Evolutionary conservation across 768 basidiomycete species (phyloP).

Genomic region (Lentinula aciculospora): DNA sequence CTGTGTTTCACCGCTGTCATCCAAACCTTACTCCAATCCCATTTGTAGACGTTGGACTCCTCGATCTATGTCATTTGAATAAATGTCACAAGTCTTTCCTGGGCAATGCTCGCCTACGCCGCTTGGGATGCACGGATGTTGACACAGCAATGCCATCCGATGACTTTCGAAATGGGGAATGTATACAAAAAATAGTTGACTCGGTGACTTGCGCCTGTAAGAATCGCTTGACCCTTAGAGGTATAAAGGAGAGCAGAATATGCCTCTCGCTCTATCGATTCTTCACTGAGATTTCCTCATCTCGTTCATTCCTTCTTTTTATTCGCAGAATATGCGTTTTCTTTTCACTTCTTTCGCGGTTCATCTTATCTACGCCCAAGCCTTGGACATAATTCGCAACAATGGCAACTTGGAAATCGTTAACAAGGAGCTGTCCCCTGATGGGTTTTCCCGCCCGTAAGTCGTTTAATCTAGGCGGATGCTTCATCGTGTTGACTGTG

Average conservation of each 20-base stretch:
- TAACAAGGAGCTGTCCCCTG: conserved; percentile 3
- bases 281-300: not conserved
- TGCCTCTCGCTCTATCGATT: no score
- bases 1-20: not conserved
- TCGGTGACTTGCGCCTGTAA: not conserved
- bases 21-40: not conserved
- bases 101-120: not conserved
- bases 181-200: not conserved
- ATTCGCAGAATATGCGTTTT: not conserved
- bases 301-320: not conserved
- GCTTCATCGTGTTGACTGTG: not conserved
- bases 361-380: not conserved
- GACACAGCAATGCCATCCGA: not conserved
- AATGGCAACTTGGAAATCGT: conserved; percentile 1
- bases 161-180: not conserved
- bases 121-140: not conserved
- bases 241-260: not conserved
- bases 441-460: not conserved
- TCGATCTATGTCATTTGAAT: not conserved
- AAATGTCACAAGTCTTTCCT: not conserved
- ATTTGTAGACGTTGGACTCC: not conserved
- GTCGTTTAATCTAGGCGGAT: not conserved
- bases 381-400: not conserved
- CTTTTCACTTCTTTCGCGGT: not conserved
- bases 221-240: not conserved